Base-by-base conservation (phyloP, 805 yeast genomes). In the Candida maesae region DNA sequence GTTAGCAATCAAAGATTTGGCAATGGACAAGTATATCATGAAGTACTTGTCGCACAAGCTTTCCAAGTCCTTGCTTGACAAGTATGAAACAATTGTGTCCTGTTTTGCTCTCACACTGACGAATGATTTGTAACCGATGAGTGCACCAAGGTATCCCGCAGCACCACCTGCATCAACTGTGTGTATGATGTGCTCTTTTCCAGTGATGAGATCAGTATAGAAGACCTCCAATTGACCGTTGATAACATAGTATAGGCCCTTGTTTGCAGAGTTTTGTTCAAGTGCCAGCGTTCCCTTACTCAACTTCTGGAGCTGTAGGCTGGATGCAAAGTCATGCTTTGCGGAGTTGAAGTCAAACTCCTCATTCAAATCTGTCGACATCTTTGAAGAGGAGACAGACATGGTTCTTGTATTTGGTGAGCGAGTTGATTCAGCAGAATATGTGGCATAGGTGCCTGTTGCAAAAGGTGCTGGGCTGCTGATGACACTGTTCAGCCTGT, bases 71-170 rank as follows among this genome's bases (percentile, higher is more conserved):
- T 69, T 69, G 39, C 79, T 77, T 1, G 93, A 71, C 10, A 91
- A 59, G 47, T 80, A 78, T 0, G 93, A 98, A 4, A 80, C 81
- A 42, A 84, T 84, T 1, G 72, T 71, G 35, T 77, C 79, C 0
- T 76, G 63, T 3, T 75, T 69, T 0, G 95, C 84, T 30, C 64
- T 71, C 6, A 90, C 74, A 16, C 79, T 76, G 3, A 82, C 89
- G 52, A 88, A 77, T 0, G 97, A 86, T 43, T 80, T 77, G 47
- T 83, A 78, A 1, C 95, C 93, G 9, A 89, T 73, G 13, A 90
- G 61, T 0, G 95, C 75, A 4, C 95, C 87, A 35, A 91, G 60
- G 56, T 86, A 91, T 0, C 98, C 98, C 0, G 91, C 95, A 13
- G 91, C 60, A 4, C 93, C 93, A 6, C 97, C 97, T 2, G 81